Base-by-base conservation (phyloP, 1,139 yeast species). In the Hansenula sp. region DNA sequence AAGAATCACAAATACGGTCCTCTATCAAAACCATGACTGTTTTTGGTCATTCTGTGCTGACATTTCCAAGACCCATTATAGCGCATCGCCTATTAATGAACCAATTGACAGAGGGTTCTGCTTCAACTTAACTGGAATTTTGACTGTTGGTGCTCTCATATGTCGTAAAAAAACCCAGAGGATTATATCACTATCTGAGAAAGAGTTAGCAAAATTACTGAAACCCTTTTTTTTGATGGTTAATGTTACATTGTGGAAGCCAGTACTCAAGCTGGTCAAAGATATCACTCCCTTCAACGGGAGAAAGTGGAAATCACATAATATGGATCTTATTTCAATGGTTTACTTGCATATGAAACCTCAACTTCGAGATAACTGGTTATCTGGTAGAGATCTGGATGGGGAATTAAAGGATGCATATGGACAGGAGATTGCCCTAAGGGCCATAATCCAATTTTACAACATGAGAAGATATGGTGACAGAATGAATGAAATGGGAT, bases 241-340 rank as follows among this genome's bases (percentile, higher is more conserved):
- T 53, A 89, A 86, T 56, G 61, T 69, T 15, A 72, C 75, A n/a
- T 63, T 90, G 27, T 82, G 86, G 64, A 70, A 68, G 37, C 90
- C 95, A 2, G 81, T 87, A 3, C 68, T 91, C 52, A 84, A 81
- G 56, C 75, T 83, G 1, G 70, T 91, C 48, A 90, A 88, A 61
- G 84, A 88, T 50, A 74, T 90, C 41, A 82, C 91, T 0, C 97
- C 98, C 0, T 89, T 84, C 62, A 91, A 88, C 54, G 97, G 97
- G 17, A 79, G 95, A 48, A 90, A 91, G 62, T 93, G 99, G 99
- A 84, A 90, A 55, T 79, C 90, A 13, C 77, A 81, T 51, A 94
- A 93, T 60, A 93, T 94, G 98, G 96, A 90, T 54, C 69, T 93
- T 45, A 88, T 94, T 8, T 89, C 97, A 0, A 82, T 87, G 49